These are phyloP conservation scores for Hysterium pulicare DNA, from an alignment of 2,329 filamentous ascomycete species.

Conservation along the genomic window DNA sequence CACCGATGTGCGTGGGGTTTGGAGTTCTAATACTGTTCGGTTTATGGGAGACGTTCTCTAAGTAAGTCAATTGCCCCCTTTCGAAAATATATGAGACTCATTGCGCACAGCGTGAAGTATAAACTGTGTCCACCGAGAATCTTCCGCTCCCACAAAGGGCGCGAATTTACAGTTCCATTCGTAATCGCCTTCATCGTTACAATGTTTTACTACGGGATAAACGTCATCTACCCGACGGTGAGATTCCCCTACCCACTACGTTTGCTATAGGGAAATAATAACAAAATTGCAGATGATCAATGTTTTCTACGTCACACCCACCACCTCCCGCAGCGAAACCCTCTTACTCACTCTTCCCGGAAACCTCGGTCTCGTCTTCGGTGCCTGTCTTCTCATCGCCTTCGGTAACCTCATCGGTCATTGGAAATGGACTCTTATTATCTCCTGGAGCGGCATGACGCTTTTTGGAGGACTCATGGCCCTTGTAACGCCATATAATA, in stretches of 20 bases:
- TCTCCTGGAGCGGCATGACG: conserved; percentile 46
- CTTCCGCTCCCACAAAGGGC: conserved; percentile 45
- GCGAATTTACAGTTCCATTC: conserved; percentile 49
- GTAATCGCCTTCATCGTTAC: conserved; percentile 47
- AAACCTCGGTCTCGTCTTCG: conserved; percentile 45
- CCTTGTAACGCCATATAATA: conserved; percentile 43
- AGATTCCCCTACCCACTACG: too few species aligned
- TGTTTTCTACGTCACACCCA: conserved; percentile 41
- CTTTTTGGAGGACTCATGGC: conserved; percentile 48
- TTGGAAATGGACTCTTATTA: conserved; percentile 49
- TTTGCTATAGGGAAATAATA: too few species aligned
- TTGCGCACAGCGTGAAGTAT: conserved; percentile 10
- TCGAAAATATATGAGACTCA: neutral
- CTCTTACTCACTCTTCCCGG: conserved; percentile 45
- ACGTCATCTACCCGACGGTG: conserved; percentile 42
- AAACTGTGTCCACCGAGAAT: conserved; percentile 45
- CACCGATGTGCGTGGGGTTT: conserved; percentile 31
- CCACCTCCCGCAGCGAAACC: conserved; percentile 26
- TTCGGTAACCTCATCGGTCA: conserved; percentile 44
- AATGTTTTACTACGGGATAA: conserved; percentile 53
- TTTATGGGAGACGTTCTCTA: conserved; percentile 32
- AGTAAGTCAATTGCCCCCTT: neutral
- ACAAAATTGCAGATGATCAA: conserved; percentile 45
- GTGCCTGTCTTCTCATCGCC: conserved; percentile 40
- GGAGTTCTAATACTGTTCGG: conserved; percentile 29